Evolutionary conservation across 768 basidiomycete genomes (phyloP).

Genomic region (Cystofilobasidium bisporidii): DNA sequence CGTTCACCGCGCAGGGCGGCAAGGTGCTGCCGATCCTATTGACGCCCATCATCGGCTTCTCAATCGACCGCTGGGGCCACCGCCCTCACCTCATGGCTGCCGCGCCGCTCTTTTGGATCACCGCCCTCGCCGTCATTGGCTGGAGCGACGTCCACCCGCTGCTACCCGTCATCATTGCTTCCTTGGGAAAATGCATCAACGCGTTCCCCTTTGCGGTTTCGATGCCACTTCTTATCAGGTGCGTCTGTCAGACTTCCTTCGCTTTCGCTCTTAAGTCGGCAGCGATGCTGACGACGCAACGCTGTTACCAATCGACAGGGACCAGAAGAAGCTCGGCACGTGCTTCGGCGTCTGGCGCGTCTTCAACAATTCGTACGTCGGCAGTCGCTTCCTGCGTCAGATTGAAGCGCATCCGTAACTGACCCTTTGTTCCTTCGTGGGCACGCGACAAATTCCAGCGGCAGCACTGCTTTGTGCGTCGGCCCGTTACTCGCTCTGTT

Average conservation of each 20-base stretch:
- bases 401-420: neutral
- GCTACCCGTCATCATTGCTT: constrained; percentile 21
- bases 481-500: neutral
- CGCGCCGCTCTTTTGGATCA: constrained; percentile 29
- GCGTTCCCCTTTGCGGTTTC: neutral
- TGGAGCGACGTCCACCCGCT: constrained; percentile 21
- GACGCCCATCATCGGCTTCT: constrained; percentile 17
- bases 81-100: constrained; percentile 21
- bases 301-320: constrained; percentile 3
- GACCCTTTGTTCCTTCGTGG: neutral
- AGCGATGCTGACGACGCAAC: constrained; percentile 2
- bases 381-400: neutral
- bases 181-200: constrained; percentile 18
- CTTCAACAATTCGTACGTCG: constrained; percentile 22
- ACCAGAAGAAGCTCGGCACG: constrained; percentile 16
- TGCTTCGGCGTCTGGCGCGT: constrained; percentile 12
- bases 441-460: neutral
- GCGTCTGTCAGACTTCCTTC: neutral
- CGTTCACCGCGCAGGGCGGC: neutral
- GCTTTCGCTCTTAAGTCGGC: neutral
- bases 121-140: constrained; percentile 14
- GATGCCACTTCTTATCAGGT: neutral
- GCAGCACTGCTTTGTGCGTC: neutral
- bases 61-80: neutral
- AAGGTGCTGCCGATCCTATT: constrained; percentile 16